Base-by-base conservation (phyloP, 306 rosid species). In the Trifolium dubium region DNA sequence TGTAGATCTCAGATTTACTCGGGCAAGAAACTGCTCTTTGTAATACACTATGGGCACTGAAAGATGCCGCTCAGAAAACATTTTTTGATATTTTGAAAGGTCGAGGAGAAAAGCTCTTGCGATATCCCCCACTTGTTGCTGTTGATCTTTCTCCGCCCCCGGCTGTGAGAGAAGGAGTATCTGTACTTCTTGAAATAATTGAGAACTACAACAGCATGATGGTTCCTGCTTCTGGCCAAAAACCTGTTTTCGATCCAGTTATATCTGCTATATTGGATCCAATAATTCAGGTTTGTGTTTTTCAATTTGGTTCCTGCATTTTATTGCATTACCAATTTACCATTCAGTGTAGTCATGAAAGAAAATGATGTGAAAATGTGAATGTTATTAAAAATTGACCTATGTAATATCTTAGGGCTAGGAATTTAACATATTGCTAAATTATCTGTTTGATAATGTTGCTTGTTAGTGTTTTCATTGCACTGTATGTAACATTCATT, bases 111-210 rank as follows among this genome's bases (percentile, higher is more conserved):
- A 94, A 90, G 83, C 95, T 94, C 84, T 79, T 92, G 81, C 87
- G 99, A 69, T 94, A 92, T 82, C 97, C 96, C 75, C 89, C 99
- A 23, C 89, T 91, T 71, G 97, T 94, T 80, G 87, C 95, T 64
- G 88, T 89, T 82, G 99, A 94, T 85, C 97, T 94, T 79, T 89
- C 99, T 69, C 96, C 99, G 1, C 97, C 97, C 7, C 85, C 89
- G n/a, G 99, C 97, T 19, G 95, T 94, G 71, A 92, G 96, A 85
- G 99, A 94, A 82, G 99, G 96, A 76, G 92, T 92, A 76, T 88
- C 97, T 49, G 56, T 92, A 69, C 91, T 94, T 79, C 94, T 94
- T 78, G 99, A 94, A 87, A 84, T 94, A 68, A 92, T 94, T 61
- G 95, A 86, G 64, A 94, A 81, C 73, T 83, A 94, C 53, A 84